These are phyloP conservation scores for Metschnikowia borealis DNA, from an alignment of 805 yeast genomes.

Conservation along the genomic window DNA sequence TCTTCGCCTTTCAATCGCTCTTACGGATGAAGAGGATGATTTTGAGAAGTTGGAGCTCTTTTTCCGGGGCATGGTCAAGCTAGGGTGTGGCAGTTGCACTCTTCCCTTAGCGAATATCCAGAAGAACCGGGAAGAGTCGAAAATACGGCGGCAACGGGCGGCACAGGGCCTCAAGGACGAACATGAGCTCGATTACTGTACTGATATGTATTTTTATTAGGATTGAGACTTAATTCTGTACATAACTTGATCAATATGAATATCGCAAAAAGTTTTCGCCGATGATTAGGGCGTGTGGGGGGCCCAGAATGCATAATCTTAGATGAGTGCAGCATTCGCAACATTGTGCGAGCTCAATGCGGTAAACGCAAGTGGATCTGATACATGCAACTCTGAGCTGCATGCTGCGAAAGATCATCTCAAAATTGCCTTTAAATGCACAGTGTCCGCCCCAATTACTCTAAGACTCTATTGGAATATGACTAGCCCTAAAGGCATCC, in stretches of 20 bases:
- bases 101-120: constrained; percentile 8
- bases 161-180: not conserved
- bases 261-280: not conserved
- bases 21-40: constrained; percentile 20
- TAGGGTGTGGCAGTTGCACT: constrained; percentile 22
- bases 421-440: not conserved
- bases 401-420: constrained; percentile 3
- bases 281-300: not conserved
- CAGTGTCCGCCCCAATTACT: not conserved
- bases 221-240: not conserved
- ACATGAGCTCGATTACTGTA: constrained; percentile 12
- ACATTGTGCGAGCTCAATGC: constrained; percentile 13
- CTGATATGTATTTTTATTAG: constrained; percentile 9
- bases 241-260: not conserved
- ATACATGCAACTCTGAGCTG: constrained; percentile 3
- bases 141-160: constrained; percentile 1
- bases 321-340: not conserved
- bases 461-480: not conserved
- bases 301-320: not conserved
- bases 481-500: not conserved
- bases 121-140: constrained; percentile 6
- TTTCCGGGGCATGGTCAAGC: constrained; percentile 21
- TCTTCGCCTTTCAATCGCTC: constrained; percentile 15
- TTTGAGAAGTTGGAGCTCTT: constrained; percentile 23
- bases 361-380: constrained; percentile 7